Base-by-base conservation (phyloP, 164 flowering plant species). In the Saururus chinensis region DNA sequence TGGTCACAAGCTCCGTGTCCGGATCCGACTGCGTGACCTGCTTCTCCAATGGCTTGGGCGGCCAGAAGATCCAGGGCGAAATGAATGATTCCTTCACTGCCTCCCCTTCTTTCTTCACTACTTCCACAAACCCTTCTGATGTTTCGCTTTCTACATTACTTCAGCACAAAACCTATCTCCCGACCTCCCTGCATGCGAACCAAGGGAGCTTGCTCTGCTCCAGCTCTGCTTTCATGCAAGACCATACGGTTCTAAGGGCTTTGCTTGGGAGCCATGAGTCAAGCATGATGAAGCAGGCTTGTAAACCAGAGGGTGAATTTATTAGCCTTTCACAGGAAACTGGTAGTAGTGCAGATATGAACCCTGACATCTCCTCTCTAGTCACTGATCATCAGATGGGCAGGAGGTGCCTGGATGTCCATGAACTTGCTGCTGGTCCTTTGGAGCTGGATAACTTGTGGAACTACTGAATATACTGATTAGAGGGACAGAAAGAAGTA, bases 291-390 rank as follows among this genome's bases (percentile, higher is more conserved):
- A 66, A 69, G 48, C 61, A 23, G 59, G 67, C 60, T 26, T 74
- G 76, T 68, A 74, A 74, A 64, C 63, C 65, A 55, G 75, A 74
- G 60, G 64, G 67, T 77, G 75, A 71, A 58, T 79, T 72, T 59
- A 68, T 79, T 13, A 76, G 70, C 40, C 70, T 24, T 20, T 80
- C 86, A 2, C 84, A 80, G 40, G 86, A 80, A 22, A 80, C 84
- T 0, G 82, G 81, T 1, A 35, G 71, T 20, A 80, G 86, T 60
- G 72, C 71, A 9, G 83, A 78, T 49, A 24, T 69, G 45, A 77
- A 69, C 48, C 61, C 77, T 0, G 86, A 80, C 71, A 79, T 78
- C n/a, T 82, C 86, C 0, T 80, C 80, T 0, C 75, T 68, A 9
- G 58, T 70, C 17, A 71, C 79, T 4, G 72, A 74, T 68, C 74